phyloP scores from a whole-genome alignment of 2,329 filamentous ascomycete species.

The Diaporthe capsici region DNA sequence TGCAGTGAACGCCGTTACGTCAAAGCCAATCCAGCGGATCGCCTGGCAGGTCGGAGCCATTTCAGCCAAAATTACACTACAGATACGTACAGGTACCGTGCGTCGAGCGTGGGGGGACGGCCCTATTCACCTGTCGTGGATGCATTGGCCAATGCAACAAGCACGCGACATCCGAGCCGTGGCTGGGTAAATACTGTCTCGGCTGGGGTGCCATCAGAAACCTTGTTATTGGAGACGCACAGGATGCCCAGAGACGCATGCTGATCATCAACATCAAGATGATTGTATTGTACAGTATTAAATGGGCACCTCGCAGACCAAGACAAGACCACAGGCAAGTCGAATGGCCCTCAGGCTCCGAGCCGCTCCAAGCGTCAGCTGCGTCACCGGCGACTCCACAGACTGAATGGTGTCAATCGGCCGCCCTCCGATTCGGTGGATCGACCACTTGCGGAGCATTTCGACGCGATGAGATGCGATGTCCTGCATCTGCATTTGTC shows the following conservation, averaged over 20 bases:
- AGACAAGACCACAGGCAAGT: not conserved
- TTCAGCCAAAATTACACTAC: conserved; percentile 11
- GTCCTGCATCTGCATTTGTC: conserved; percentile 34
- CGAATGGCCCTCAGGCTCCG: not conserved
- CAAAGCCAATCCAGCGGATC: not conserved
- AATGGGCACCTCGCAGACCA: not conserved
- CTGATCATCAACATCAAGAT: conserved; percentile 6
- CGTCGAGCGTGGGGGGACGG: conserved; percentile 20
- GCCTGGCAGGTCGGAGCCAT: conserved; percentile 14
- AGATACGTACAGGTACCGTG: conserved; percentile 17
- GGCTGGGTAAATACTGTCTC: conserved; percentile 4
- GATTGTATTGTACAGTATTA: not conserved
- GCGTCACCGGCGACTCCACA: conserved; percentile 19
- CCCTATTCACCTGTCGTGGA: not conserved
- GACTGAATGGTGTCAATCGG: conserved; percentile 21
- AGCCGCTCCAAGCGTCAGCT: conserved; percentile 28
- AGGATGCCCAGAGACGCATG: conserved; percentile 18
- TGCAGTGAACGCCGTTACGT: not conserved
- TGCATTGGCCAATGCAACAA: conserved; percentile 17
- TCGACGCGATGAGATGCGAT: conserved; percentile 11
- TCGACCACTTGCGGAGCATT: conserved; percentile 34
- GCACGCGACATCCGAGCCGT: conserved; percentile 30
- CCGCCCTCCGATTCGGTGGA: conserved; percentile 36
- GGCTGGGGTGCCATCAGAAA: conserved; percentile 1
- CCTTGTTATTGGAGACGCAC: not conserved